Base-by-base conservation (phyloP, 1,284 basidiomycete genomes). In the Pterulicium gracile region DNA sequence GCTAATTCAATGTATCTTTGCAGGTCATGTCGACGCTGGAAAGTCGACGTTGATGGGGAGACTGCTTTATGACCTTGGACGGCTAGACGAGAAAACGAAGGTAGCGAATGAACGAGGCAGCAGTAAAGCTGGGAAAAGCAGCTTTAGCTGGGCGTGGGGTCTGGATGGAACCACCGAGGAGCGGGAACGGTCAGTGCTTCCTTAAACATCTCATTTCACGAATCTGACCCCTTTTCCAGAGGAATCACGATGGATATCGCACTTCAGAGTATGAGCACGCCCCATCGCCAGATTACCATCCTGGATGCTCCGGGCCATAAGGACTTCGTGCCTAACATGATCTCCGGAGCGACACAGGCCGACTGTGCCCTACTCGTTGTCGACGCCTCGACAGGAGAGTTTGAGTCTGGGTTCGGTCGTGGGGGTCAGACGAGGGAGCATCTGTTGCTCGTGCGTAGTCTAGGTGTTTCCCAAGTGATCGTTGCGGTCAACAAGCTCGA, bases 311-410 rank as follows among this genome's bases (percentile, higher is more conserved):
- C 95, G 0, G 95, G 95, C 0, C 95, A 98, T 64, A 88, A 84
- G 53, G 96, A 98, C 58, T 98, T 98, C 56, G 88, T 98, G 48
- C 95, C 96, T 0, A 98, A 98, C 59, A 98, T 98, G 96, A 98
- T 98, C 49, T 95, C 91, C 0, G 95, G 95, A 1, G 95, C 95
- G 1, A 84, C 94, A 0, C 95, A 98, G 65, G 96, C 96, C 0
- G 95, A 98, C 56, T 92, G 90, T 27, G 94, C 95, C 1, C 65
- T 98, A 3, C 76, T 98, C n/a, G 95, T 98, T 3, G 80, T 98
- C 17, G 96, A 97, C 61, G 85, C 93, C 4, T 73, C 83, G 2
- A 81, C 74, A 1, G 95, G 95, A 18, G 93, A 93, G 56, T 98
- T 98, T 54, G 95, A 98, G 63, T 84, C 91, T 18, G 95, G 95